Conservation (phyloP, 2,329 filamentous ascomycete species). For the Sordariomycetes sp. region DNA sequence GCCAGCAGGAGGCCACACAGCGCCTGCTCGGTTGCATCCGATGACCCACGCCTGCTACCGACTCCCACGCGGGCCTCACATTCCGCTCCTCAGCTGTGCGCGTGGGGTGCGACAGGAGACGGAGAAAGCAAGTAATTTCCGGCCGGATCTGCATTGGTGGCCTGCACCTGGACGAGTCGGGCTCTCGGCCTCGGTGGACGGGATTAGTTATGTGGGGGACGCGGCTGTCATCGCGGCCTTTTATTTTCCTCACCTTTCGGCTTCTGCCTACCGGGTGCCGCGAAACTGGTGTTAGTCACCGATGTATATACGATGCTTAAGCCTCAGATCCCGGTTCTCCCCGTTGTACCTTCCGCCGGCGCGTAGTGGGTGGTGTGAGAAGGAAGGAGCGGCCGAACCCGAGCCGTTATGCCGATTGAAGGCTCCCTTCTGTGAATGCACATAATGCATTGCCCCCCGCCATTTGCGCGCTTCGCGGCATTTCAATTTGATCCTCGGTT, state of each 20-base stretch:
- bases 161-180: slow-evolving; percentile 2
- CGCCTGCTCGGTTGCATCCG: background rate
- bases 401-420: background rate
- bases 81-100: background rate
- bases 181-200: background rate
- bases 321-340: background rate
- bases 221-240: background rate
- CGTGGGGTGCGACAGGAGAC: background rate
- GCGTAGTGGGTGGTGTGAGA: background rate
- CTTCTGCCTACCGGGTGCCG: background rate
- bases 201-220: background rate
- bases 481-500: background rate
- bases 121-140: background rate
- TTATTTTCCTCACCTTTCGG: background rate
- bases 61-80: background rate
- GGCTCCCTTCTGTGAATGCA: background rate
- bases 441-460: background rate
- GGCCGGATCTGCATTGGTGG: background rate
- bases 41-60: background rate
- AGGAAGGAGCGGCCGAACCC: background rate
- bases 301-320: background rate
- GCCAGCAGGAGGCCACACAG: background rate
- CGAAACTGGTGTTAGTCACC: background rate
- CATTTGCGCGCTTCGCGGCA: background rate
- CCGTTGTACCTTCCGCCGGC: background rate